phyloP scores from a whole-genome alignment of 2,329 filamentous ascomycete species.

The Leptographium radiaticola region DNA sequence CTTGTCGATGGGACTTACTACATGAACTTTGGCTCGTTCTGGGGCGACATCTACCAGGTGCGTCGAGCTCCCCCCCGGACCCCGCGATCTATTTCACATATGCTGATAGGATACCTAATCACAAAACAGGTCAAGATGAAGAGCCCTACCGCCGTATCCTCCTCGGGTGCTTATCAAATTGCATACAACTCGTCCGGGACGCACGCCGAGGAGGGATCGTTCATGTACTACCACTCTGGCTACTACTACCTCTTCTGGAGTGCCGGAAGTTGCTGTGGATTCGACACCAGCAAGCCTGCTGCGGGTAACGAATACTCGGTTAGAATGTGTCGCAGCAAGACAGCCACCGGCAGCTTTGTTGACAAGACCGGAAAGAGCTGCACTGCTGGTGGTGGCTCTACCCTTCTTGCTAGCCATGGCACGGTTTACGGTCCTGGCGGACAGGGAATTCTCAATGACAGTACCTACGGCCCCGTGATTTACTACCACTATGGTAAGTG shows the following conservation, averaged over 20 bases:
- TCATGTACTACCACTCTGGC: conserved; percentile 32
- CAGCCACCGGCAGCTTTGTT: conserved; percentile 39
- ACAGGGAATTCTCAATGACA: conserved; percentile 42
- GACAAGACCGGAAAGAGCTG: conserved; percentile 42
- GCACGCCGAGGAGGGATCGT: conserved; percentile 39
- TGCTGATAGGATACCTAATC: not conserved
- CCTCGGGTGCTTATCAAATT: conserved; percentile 26
- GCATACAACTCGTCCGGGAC: not conserved
- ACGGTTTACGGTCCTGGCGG: conserved; percentile 50
- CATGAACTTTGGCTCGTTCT: conserved; percentile 57
- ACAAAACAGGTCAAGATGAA: conserved; percentile 22
- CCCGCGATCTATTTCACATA: not conserved
- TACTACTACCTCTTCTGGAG: conserved; percentile 56
- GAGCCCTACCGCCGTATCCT: conserved; percentile 16
- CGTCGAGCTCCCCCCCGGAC: not conserved
- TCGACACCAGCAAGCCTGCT: conserved; percentile 35
- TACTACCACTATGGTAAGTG: conserved; percentile 37
- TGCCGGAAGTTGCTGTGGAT: conserved; percentile 48
- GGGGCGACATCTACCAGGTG: conserved; percentile 50
- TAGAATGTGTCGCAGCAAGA: conserved; percentile 44
- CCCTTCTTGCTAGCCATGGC: conserved; percentile 42
- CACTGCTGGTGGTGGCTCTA: conserved; percentile 41
- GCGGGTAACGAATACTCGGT: conserved; percentile 52
- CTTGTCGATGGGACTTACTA: conserved; percentile 28
- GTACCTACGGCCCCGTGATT: conserved; percentile 35